A percentile compares a stretch with the other conserved stretches of the same genome.
Evolutionary conservation across 2,329 filamentous ascomycete genomes (phyloP).

Genomic region (Sporothrix pallida): DNA sequence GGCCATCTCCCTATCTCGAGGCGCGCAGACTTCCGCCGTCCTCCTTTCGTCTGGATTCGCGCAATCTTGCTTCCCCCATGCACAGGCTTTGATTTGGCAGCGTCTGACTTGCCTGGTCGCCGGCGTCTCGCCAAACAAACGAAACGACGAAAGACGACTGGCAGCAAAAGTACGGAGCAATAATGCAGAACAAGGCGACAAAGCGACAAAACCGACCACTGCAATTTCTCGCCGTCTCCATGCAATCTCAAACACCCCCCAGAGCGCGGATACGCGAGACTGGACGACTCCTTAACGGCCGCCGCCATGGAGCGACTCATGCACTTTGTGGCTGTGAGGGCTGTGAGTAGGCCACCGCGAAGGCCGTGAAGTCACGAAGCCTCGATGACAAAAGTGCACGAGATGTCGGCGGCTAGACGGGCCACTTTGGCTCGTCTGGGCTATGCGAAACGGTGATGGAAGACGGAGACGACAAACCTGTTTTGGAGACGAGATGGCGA

Average conservation of each 20-base stretch:
- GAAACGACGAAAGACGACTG: not conserved
- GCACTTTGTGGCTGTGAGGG: constrained; percentile 1
- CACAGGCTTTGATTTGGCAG: not conserved
- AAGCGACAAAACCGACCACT: no score
- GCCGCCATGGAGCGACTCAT: not conserved
- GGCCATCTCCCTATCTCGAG: not conserved
- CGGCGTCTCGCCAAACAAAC: constrained; percentile 23
- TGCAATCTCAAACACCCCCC: not conserved
- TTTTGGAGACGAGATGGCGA: constrained; percentile 1
- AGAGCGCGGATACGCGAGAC: not conserved
- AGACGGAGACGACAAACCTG: not conserved
- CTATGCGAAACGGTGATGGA: constrained; percentile 23
- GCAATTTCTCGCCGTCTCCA: not conserved
- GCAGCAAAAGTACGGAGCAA: not conserved
- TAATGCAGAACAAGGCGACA: no score
- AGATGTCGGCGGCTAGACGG: not conserved
- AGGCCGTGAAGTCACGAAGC: not conserved
- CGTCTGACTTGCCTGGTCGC: not conserved
- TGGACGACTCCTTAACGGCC: not conserved
- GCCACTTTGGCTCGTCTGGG: constrained; percentile 4
- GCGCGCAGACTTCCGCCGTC: constrained; percentile 13
- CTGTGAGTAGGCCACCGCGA: not conserved
- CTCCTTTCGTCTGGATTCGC: not conserved
- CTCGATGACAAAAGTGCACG: not conserved
- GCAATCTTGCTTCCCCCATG: not conserved